Conservation (phyloP, 768 basidiomycete genomes). For the Leccinum subgranulosum region DNA sequence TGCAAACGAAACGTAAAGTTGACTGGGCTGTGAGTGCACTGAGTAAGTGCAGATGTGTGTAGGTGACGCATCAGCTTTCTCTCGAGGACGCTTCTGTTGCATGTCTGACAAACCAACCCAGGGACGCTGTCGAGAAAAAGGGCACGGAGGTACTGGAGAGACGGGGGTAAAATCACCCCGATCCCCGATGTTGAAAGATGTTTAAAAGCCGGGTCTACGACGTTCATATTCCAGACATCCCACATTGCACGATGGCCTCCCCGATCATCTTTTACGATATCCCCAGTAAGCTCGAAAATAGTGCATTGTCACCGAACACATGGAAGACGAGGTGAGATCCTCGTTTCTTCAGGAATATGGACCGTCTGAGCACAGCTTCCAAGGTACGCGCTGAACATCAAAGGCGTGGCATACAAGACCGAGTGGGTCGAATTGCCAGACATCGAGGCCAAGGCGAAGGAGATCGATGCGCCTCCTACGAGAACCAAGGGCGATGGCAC, state of each 20-base stretch:
- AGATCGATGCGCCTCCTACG: too few species aligned
- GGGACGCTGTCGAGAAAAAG: background rate
- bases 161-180: background rate
- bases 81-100: background rate
- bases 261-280: background rate
- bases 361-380: too few species aligned
- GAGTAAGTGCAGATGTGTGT: background rate
- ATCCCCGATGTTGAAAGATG: background rate
- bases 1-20: background rate
- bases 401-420: too few species aligned
- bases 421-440: too few species aligned
- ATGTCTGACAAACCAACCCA: background rate
- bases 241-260: constrained; percentile 19
- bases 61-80: background rate
- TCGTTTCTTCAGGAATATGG: too few species aligned
- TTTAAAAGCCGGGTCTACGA: constrained; percentile 6
- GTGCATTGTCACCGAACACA: too few species aligned
- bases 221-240: background rate
- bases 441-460: too few species aligned
- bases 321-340: too few species aligned
- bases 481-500: too few species aligned
- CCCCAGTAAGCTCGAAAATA: too few species aligned
- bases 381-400: too few species aligned
- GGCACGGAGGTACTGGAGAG: background rate
- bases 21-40: background rate